These are phyloP conservation scores for Colletotrichum tamarilloi DNA, from an alignment of 2,329 filamentous ascomycete species.

Conservation along the genomic window DNA sequence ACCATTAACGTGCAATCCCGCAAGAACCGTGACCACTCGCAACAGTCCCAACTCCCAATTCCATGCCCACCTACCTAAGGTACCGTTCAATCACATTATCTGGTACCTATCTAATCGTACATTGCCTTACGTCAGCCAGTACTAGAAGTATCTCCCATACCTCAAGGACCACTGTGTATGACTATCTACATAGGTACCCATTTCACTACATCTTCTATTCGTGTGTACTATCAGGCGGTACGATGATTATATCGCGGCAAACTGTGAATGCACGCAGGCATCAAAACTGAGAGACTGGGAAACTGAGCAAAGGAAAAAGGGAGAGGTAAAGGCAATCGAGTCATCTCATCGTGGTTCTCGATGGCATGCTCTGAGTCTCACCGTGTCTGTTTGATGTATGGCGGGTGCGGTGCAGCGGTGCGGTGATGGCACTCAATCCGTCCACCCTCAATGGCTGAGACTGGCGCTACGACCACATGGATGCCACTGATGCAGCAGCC, in stretches of 20 bases:
- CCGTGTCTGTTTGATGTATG: not conserved
- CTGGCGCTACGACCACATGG: not conserved
- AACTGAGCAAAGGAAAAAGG: not conserved
- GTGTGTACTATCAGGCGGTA: no score
- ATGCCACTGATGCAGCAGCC: slow-evolving; percentile 6
- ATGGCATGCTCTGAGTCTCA: slow-evolving; percentile 2
- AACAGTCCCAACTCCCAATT: not conserved
- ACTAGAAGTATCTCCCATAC: no score
- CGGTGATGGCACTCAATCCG: not conserved
- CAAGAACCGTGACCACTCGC: slow-evolving; percentile 11
- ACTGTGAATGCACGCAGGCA: no score
- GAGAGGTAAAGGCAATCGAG: not conserved
- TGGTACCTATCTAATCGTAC: no score
- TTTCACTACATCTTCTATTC: no score
- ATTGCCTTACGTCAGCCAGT: no score
- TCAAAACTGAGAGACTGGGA: no score
- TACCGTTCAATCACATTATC: no score
- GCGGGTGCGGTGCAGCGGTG: not conserved
- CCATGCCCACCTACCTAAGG: not conserved
- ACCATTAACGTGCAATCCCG: not conserved
- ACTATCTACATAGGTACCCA: no score
- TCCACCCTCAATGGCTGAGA: not conserved
- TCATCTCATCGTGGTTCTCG: not conserved
- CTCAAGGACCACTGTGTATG: no score
- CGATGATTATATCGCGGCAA: no score